phyloP scores from a whole-genome alignment of 1,139 yeast genomes.

The Candida freyschussii region DNA sequence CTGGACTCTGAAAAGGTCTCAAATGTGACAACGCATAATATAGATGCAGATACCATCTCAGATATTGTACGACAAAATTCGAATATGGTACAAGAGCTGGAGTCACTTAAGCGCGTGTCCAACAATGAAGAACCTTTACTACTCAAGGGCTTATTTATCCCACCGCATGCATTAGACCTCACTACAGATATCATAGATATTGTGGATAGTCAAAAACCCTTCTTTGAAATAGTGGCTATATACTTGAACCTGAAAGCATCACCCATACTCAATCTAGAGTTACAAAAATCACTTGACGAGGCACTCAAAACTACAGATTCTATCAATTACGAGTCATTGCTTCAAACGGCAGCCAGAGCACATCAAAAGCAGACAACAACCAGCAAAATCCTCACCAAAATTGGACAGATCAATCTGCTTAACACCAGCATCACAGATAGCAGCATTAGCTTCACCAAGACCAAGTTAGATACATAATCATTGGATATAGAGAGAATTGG shows the following conservation, averaged over 20 bases:
- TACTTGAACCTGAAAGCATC: conserved; percentile 10
- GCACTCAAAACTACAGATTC: neutral
- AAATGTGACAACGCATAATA: conserved; percentile 4
- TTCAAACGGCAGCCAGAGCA: conserved; percentile 1
- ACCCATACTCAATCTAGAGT: conserved; percentile 7
- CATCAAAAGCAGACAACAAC: neutral
- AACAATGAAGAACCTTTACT: neutral
- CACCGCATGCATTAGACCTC: conserved; percentile 10
- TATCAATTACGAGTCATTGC: conserved; percentile 5
- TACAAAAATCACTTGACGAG: conserved; percentile 1
- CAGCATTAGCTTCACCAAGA: conserved; percentile 1
- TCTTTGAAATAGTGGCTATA: conserved; percentile 6
- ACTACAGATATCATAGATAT: conserved; percentile 8
- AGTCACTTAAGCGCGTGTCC: neutral
- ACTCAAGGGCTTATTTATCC: conserved; percentile 12
- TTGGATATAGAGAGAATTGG: no score
- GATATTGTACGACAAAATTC: conserved; percentile 2
- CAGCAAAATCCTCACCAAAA: conserved; percentile 2
- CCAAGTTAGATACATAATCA: no score
- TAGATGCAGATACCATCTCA: conserved; percentile 6
- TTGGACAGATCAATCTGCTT: conserved; percentile 3
- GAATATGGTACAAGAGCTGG: conserved; percentile 6
- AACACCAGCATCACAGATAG: neutral
- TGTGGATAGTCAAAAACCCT: conserved; percentile 4
- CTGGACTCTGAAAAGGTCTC: neutral